Evolutionary conservation across 1,139 yeast species (phyloP).

Genomic region (Waltiozyma sp.): DNA sequence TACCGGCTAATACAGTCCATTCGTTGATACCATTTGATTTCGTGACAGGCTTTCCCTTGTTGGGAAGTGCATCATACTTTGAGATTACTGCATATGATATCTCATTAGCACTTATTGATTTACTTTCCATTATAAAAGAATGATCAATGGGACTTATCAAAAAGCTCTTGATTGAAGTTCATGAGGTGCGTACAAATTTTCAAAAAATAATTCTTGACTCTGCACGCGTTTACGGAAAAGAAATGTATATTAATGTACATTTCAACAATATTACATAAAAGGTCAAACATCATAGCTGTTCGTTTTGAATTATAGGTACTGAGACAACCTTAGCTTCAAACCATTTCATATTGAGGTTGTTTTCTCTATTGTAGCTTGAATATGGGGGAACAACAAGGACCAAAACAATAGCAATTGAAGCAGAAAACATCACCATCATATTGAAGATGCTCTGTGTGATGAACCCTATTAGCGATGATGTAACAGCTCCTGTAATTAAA

Average conservation of each 20-base stretch:
- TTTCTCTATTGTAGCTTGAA: slow-evolving; percentile 36
- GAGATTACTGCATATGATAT: neutral
- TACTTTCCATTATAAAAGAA: too few species aligned
- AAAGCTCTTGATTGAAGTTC: too few species aligned
- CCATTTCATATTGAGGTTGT: slow-evolving; percentile 1
- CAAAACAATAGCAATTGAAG: slow-evolving; percentile 25
- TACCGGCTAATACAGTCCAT: slow-evolving; percentile 78
- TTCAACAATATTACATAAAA: too few species aligned
- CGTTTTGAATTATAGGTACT: neutral
- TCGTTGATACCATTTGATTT: slow-evolving; percentile 58
- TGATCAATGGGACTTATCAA: too few species aligned
- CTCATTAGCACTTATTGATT: neutral
- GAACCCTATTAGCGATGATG: slow-evolving; percentile 31
- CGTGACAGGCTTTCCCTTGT: slow-evolving; percentile 39
- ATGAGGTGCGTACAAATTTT: too few species aligned
- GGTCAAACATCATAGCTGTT: neutral
- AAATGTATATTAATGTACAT: too few species aligned
- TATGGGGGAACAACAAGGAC: slow-evolving; percentile 44
- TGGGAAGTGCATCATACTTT: neutral
- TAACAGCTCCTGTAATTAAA: slow-evolving; percentile 22
- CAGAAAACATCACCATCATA: slow-evolving; percentile 29
- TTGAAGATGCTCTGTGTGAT: slow-evolving; percentile 28
- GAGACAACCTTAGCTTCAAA: slow-evolving; percentile 1
- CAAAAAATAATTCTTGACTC: too few species aligned
- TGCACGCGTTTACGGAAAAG: too few species aligned